Evolutionary conservation across 2,329 filamentous ascomycete species (phyloP).

Genomic region (Penicillium corylophilum): DNA sequence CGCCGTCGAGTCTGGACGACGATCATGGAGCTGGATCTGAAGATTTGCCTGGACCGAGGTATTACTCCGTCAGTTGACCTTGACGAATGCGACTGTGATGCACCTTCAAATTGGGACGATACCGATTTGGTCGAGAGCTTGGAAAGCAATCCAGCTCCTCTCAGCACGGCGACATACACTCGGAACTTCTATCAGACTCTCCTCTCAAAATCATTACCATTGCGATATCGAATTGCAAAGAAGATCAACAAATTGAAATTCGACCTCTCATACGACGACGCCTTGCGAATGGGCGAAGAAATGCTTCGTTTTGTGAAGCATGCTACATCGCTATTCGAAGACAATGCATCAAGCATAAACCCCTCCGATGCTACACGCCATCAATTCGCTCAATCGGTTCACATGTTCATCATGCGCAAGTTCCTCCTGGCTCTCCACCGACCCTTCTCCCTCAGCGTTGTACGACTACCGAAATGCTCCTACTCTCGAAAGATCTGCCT

Average conservation of each 20-base stretch:
- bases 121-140: slow-evolving; percentile 30
- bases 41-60: slow-evolving; percentile 37
- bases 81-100: slow-evolving; percentile 38
- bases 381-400: slow-evolving; percentile 37
- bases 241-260: slow-evolving; percentile 33
- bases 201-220: slow-evolving; percentile 27
- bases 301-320: slow-evolving; percentile 25
- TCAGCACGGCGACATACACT: slow-evolving; percentile 18
- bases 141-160: slow-evolving; percentile 22
- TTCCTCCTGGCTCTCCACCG: slow-evolving; percentile 58
- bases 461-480: slow-evolving; percentile 33
- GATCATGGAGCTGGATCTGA: slow-evolving; percentile 43
- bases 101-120: slow-evolving; percentile 42
- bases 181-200: slow-evolving; percentile 30
- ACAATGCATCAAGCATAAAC: slow-evolving; percentile 8
- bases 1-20: slow-evolving; percentile 48
- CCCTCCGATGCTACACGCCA: slow-evolving; percentile 12
- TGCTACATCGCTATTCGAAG: slow-evolving; percentile 24
- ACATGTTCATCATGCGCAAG: slow-evolving; percentile 54
- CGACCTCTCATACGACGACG: slow-evolving; percentile 34
- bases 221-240: slow-evolving; percentile 32
- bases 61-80: slow-evolving; percentile 35
- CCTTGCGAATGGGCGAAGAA: slow-evolving; percentile 31
- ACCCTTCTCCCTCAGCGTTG: slow-evolving; percentile 37
- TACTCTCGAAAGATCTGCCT: slow-evolving; percentile 40